Percentiles rank a stretch among this genome's conserved stretches.
Evolutionary conservation across 108 stramenopile genomes (phyloP).

Genomic region (Mayamaea pseudoterrestris): DNA sequence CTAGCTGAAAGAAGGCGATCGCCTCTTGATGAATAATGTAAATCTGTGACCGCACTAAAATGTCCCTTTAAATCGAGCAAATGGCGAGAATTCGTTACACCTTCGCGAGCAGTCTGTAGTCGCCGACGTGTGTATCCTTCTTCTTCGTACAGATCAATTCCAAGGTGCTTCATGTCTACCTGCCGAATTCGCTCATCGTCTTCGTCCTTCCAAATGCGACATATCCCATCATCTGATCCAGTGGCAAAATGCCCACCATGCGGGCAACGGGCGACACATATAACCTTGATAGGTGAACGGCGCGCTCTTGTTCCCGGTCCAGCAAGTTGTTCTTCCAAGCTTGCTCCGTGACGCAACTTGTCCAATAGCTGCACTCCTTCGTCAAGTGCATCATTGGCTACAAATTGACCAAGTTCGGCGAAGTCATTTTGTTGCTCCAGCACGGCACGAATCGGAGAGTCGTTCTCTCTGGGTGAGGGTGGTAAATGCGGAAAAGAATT

Average conservation of each 20-base stretch:
- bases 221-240: conserved; percentile 83
- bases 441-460: background rate
- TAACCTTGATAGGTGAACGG: conserved; percentile 54
- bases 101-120: too few species aligned
- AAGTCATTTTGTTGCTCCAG: conserved; percentile 13
- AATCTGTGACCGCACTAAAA: conserved; percentile 70
- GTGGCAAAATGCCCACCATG: conserved; percentile 79
- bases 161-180: background rate
- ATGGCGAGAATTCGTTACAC: background rate
- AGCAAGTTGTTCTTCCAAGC: conserved; percentile 12
- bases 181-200: conserved; percentile 30
- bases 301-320: conserved; percentile 53
- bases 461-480: conserved; percentile 15
- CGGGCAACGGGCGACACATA: conserved; percentile 79
- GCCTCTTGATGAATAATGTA: conserved; percentile 59
- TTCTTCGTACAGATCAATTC: too few species aligned
- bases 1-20: conserved; percentile 75
- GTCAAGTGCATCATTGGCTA: conserved; percentile 54
- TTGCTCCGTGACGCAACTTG: conserved; percentile 58
- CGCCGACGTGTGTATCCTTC: too few species aligned
- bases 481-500: too few species aligned
- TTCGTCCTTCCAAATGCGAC: conserved; percentile 69
- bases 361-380: conserved; percentile 60
- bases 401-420: conserved; percentile 44
- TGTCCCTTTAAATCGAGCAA: conserved; percentile 59